Percentiles rank a stretch among this genome's conserved stretches.
Evolutionary conservation across 192 early-diverging fungal species (phyloP).

Genomic region (Chytriomyces sp.): DNA sequence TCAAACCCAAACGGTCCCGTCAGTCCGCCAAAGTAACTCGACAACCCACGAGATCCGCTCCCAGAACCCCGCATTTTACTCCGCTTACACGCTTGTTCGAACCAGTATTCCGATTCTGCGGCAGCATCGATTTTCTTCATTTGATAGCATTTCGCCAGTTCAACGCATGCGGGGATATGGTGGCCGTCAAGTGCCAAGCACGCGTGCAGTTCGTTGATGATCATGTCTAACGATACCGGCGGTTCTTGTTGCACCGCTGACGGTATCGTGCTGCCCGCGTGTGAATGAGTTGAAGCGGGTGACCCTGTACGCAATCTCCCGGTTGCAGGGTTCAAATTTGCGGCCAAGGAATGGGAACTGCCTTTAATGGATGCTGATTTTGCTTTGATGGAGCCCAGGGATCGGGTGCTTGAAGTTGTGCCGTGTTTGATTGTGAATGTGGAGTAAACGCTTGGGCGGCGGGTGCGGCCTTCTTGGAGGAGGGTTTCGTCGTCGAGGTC

Average conservation of each 20-base stretch:
- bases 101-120: slow-evolving; percentile 48
- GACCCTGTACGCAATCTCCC: background rate
- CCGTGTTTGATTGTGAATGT: background rate
- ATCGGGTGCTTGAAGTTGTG: background rate
- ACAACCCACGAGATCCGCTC: slow-evolving; percentile 27
- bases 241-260: slow-evolving; percentile 21
- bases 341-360: background rate
- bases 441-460: background rate
- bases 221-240: slow-evolving; percentile 38
- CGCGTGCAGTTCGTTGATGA: slow-evolving; percentile 39
- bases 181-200: slow-evolving; percentile 50
- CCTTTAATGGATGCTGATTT: slow-evolving; percentile 10
- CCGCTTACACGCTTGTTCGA: slow-evolving; percentile 47
- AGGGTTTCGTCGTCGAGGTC: background rate
- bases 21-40: slow-evolving; percentile 52
- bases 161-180: slow-evolving; percentile 52
- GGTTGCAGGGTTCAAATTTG: background rate
- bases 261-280: background rate
- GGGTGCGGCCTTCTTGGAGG: background rate
- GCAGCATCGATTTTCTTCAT: slow-evolving; percentile 14
- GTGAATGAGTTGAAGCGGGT: background rate
- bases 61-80: slow-evolving; percentile 44
- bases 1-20: slow-evolving; percentile 52
- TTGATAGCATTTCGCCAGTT: slow-evolving; percentile 48
- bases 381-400: background rate